phyloP scores from a whole-genome alignment of 2,329 filamentous ascomycete genomes.

The Aspergillus uvarum region DNA sequence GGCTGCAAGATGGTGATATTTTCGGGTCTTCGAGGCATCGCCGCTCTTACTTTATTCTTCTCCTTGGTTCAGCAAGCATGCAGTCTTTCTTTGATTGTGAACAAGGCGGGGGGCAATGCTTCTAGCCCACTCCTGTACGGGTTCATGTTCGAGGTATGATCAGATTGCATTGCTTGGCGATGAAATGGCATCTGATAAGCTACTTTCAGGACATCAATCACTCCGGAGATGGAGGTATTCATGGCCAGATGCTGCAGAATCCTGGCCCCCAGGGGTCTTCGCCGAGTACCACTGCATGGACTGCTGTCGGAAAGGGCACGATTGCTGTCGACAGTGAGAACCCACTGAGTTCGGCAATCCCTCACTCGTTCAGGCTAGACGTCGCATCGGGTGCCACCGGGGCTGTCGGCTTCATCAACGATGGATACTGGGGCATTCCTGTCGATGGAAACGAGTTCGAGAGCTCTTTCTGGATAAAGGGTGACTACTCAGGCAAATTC shows the following conservation, averaged over 20 bases:
- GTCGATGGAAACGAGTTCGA: constrained; percentile 23
- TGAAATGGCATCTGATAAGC: background rate
- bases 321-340: constrained; percentile 50
- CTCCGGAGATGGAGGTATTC: constrained; percentile 70
- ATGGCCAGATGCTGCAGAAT: constrained; percentile 69
- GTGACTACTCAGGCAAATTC: constrained; percentile 18
- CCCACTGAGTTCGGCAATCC: constrained; percentile 55
- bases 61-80: constrained; percentile 3
- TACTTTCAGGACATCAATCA: constrained; percentile 60
- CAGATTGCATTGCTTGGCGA: background rate
- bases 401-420: constrained; percentile 42
- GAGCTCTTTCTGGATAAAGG: constrained; percentile 27
- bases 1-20: constrained; percentile 14
- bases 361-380: constrained; percentile 50
- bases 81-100: constrained; percentile 12
- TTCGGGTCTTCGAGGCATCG: constrained; percentile 12
- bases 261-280: constrained; percentile 63
- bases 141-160: constrained; percentile 43
- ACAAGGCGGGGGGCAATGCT: constrained; percentile 37
- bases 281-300: constrained; percentile 50
- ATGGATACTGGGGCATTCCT: constrained; percentile 33
- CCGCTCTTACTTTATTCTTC: constrained; percentile 4
- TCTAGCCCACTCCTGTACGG: constrained; percentile 43
- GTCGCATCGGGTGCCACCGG: constrained; percentile 11
- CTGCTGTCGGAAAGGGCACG: constrained; percentile 43